Evolutionary conservation across 1,284 basidiomycete genomes (phyloP), one percentile per base, ranked within the genome.

Genomic region (Trametes polyzona): DNA sequence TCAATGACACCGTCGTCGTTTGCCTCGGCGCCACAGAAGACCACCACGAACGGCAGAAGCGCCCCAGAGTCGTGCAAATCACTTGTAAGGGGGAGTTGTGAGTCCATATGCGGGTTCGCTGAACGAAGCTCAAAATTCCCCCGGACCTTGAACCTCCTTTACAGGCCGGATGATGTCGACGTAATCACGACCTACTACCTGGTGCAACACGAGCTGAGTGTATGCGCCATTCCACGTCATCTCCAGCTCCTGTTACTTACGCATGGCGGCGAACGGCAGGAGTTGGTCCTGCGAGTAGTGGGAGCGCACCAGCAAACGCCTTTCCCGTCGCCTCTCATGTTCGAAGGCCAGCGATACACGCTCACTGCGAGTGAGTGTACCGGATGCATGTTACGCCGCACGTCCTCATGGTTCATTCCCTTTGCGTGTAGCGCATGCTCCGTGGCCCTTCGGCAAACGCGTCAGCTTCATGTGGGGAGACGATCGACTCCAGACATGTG

Each of bases 381-480:
- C 9, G 17, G 32, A n/a, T 21, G n/a, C n/a, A n/a, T n/a, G n/a
- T n/a, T n/a, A n/a, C n/a, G n/a, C n/a, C n/a, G n/a, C n/a, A n/a
- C n/a, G n/a, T n/a, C n/a, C n/a, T n/a, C n/a, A n/a, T n/a, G n/a
- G n/a, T n/a, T n/a, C n/a, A n/a, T n/a, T 21, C 12, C 5, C 10
- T 9, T 29, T n/a, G 7, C 11, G n/a, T n/a, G n/a, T 21, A 71
- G 69, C 49, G 7, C 59, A 58, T 4, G 47, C 41, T 10, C 19
- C 37, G 1, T 70, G 69, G 69, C n/a, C 17, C 1, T 69, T 66
- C 48, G 67, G 67, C 6, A 50, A 65, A 44, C 58, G 50, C 14
- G 47, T 70, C 10, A 39, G 32, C 1, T 65, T 69, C 46, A 29
- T 39, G 19, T 70, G 68, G 68, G 70, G 70, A 19, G 55, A 63